Conservation (phyloP, 106 monocot genomes). For the Dactylorhiza incarnata region DNA sequence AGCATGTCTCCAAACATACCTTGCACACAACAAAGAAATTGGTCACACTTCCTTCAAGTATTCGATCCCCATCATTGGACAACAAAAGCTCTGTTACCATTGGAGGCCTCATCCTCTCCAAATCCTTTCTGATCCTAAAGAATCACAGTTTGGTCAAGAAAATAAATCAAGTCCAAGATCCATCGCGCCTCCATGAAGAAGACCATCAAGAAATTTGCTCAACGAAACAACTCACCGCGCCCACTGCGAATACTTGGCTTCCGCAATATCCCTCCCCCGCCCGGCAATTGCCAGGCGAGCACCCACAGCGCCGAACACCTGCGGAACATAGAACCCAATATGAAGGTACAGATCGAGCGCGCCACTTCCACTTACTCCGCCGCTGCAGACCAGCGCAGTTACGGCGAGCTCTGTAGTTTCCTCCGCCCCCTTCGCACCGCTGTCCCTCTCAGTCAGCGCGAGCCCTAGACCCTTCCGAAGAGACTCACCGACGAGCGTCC, state of each 20-base stretch:
- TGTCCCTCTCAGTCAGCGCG: slow-evolving; percentile 19
- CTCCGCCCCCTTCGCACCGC: neutral
- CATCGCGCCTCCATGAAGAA: neutral
- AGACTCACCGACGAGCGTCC: slow-evolving; percentile 25
- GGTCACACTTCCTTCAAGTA: slow-evolving; percentile 80
- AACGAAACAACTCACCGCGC: slow-evolving; percentile 31
- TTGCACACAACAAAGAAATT: slow-evolving; percentile 80
- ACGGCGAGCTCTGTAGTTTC: slow-evolving; percentile 50
- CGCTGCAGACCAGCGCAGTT: slow-evolving; percentile 49
- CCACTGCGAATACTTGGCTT: slow-evolving; percentile 82
- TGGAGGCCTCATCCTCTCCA: slow-evolving; percentile 87
- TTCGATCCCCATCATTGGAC: slow-evolving; percentile 74
- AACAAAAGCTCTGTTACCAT: slow-evolving; percentile 68
- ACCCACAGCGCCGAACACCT: slow-evolving; percentile 38
- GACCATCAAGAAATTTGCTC: neutral
- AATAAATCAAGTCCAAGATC: neutral
- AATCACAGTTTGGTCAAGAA: neutral
- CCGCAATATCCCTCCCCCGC: slow-evolving; percentile 54
- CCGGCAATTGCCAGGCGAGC: slow-evolving; percentile 65
- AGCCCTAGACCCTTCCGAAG: slow-evolving; percentile 29
- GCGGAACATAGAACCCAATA: slow-evolving; percentile 48
- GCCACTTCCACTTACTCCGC: slow-evolving; percentile 4
- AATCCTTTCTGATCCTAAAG: slow-evolving; percentile 51
- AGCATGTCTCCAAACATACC: slow-evolving; percentile 13
- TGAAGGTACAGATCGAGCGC: slow-evolving; percentile 53